Conservation (phyloP, 805 yeast genomes). For the Suhomyces sp. region DNA sequence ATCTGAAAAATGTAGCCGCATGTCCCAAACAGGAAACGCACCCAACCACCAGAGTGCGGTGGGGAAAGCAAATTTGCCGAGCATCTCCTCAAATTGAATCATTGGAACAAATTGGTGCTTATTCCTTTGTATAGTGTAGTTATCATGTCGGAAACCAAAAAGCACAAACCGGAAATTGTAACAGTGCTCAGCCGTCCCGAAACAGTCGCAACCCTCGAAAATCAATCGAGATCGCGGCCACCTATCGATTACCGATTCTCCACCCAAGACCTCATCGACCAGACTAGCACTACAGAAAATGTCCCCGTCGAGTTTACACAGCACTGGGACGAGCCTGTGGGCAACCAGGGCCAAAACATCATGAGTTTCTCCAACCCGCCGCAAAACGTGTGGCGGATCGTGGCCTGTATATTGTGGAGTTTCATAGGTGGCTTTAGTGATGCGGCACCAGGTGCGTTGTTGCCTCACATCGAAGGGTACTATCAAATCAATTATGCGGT, state of each 20-base stretch:
- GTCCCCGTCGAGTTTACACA: neutral
- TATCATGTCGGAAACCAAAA: neutral
- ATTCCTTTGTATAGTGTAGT: neutral
- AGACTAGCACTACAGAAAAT: neutral
- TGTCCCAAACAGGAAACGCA: neutral
- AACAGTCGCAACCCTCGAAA: neutral
- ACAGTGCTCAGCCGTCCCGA: neutral
- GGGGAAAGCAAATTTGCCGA: neutral
- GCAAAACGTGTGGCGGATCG: slow-evolving; percentile 40
- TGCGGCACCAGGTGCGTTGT: slow-evolving; percentile 60
- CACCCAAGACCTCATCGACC: neutral
- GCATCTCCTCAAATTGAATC: neutral
- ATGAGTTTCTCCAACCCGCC: slow-evolving; percentile 46
- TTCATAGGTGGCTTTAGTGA: slow-evolving; percentile 47
- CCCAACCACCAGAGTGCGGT: neutral
- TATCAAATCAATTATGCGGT: slow-evolving; percentile 48
- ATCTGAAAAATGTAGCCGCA: neutral
- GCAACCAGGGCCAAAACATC: neutral
- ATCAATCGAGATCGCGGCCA: neutral
- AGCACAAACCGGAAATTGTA: neutral
- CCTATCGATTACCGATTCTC: neutral
- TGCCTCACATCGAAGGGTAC: slow-evolving; percentile 51
- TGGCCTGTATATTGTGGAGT: slow-evolving; percentile 40
- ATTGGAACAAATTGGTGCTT: neutral
- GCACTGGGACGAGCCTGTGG: neutral